phyloP scores from a whole-genome alignment of 441 rosid species.

The Eugenia klotzschiana region DNA sequence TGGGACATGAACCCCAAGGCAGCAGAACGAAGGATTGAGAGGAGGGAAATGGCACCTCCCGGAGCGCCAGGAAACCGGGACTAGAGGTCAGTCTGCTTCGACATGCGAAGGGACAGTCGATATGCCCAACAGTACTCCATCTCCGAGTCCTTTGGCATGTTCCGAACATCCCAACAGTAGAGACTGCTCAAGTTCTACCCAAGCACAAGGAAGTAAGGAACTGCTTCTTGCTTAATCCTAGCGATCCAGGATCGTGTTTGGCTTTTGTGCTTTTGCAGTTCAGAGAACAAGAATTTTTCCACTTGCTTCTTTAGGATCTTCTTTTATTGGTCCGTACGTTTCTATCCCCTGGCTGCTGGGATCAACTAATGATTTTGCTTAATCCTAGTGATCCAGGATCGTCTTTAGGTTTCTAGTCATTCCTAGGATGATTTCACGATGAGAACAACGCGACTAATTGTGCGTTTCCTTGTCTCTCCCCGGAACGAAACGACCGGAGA shows the following conservation, averaged over 20 bases:
- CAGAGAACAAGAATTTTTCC: no score
- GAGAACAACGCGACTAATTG: no score
- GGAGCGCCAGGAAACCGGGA: conserved; percentile 3
- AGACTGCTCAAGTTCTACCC: not conserved
- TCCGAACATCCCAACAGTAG: not conserved
- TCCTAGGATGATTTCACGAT: no score
- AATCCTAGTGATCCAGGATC: no score
- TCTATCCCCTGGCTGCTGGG: no score
- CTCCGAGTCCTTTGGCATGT: conserved; percentile 6
- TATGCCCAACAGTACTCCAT: conserved; percentile 7
- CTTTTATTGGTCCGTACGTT: no score
- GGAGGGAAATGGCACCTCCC: conserved; percentile 9
- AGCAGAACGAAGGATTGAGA: conserved; percentile 1
- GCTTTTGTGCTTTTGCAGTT: not conserved
- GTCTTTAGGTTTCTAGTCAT: no score
- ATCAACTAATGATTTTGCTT: no score
- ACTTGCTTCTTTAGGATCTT: no score
- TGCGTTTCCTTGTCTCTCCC: not conserved
- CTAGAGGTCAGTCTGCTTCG: not conserved
- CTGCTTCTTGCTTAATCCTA: no score
- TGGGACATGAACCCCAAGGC: not conserved
- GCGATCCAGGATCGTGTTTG: no score
- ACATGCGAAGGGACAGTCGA: conserved; percentile 11
- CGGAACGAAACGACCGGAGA: no score
- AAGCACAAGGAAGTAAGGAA: not conserved